Evolutionary conservation across 2,329 filamentous ascomycete species (phyloP).

Genomic region (Claviceps sp.): DNA sequence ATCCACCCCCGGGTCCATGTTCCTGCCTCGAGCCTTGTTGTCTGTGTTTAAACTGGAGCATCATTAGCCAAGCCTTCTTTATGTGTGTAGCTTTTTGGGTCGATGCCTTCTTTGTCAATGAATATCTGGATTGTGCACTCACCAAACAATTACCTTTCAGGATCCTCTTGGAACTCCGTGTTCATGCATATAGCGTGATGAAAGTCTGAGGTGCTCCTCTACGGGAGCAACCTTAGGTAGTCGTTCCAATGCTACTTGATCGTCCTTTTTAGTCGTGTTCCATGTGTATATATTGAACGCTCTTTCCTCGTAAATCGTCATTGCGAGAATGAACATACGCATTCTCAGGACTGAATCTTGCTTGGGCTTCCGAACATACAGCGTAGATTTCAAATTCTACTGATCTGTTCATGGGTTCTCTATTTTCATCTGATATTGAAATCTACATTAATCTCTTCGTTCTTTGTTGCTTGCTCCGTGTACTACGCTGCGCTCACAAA

Average conservation of each 20-base stretch:
- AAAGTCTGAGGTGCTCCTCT: conserved; percentile 7
- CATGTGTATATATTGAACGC: conserved; percentile 3
- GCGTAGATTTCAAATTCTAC: background rate
- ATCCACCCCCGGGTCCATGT: background rate
- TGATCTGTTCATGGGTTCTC: background rate
- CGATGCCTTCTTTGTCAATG: conserved; percentile 8
- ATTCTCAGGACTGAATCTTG: background rate
- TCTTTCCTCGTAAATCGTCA: background rate
- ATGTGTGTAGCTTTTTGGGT: background rate
- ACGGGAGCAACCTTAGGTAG: conserved; percentile 7
- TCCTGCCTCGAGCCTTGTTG: background rate
- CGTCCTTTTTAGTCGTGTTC: background rate
- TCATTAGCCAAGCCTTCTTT: background rate
- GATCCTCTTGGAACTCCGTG: conserved; percentile 24
- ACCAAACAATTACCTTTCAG: conserved; percentile 12
- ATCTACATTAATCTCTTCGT: background rate
- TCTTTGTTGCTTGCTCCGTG: background rate
- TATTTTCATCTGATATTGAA: background rate
- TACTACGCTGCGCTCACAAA: background rate
- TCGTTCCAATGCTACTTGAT: background rate
- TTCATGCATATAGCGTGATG: conserved; percentile 21
- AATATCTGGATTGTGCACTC: conserved; percentile 7
- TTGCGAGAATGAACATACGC: background rate
- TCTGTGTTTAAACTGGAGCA: background rate
- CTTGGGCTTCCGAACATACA: background rate